phyloP scores from a whole-genome alignment of 164 flowering plant genomes.

The Dillenia suffruticosa region DNA sequence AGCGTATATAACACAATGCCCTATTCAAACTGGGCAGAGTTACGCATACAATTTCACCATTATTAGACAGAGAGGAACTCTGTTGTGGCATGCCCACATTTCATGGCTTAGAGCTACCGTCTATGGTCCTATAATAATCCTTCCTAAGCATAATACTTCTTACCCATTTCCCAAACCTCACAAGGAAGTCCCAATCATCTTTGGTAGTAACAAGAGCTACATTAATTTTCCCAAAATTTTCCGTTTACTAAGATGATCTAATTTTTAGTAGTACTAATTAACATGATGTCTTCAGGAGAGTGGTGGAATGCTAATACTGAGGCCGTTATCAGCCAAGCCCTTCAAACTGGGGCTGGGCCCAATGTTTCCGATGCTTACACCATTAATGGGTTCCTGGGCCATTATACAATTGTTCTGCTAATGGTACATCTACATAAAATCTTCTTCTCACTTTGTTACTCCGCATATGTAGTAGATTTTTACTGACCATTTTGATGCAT shows the following conservation, averaged over 20 bases:
- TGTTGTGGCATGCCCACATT: slow-evolving; percentile 14
- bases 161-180: slow-evolving; percentile 29
- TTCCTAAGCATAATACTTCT: slow-evolving; percentile 15
- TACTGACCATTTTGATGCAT: not conserved
- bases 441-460: too few species aligned
- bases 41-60: slow-evolving; percentile 27
- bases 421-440: slow-evolving; percentile 16
- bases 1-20: slow-evolving; percentile 21
- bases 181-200: slow-evolving; percentile 26
- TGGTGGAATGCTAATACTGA: slow-evolving; percentile 40
- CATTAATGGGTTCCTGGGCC: slow-evolving; percentile 38
- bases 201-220: slow-evolving; percentile 7
- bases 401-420: slow-evolving; percentile 34
- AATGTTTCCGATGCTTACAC: slow-evolving; percentile 38
- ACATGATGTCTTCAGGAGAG: slow-evolving; percentile 27
- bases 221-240: not conserved
- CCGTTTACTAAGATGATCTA: not conserved
- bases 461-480: too few species aligned
- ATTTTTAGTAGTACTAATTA: not conserved
- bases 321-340: slow-evolving; percentile 35
- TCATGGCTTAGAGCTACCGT: slow-evolving; percentile 14
- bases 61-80: slow-evolving; percentile 27
- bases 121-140: slow-evolving; percentile 12
- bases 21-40: slow-evolving; percentile 21
- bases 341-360: slow-evolving; percentile 45